Evolutionary conservation across 31 red algal genomes (phyloP).

Genomic region (Odonthalia washingtoniensis): DNA sequence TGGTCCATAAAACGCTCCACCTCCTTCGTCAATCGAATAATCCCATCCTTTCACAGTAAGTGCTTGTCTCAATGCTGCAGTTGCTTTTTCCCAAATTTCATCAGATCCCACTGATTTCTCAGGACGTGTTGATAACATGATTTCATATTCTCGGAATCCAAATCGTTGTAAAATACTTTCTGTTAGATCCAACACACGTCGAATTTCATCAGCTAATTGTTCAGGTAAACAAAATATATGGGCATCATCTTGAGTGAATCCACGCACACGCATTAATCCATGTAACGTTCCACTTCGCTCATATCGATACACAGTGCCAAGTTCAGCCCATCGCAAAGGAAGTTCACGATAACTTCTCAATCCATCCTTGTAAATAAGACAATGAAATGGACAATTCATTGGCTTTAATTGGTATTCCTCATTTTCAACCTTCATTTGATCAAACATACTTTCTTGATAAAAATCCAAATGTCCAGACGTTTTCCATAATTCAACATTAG

Average conservation of each 20-base stretch:
- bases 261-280: constrained; percentile 98
- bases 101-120: constrained; percentile 94
- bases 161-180: constrained; percentile 92
- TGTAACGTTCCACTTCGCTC: constrained; percentile 97
- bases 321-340: constrained; percentile 96
- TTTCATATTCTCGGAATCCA: constrained; percentile 95
- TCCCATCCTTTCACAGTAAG: constrained; percentile 83
- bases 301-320: constrained; percentile 99
- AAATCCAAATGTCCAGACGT: constrained; percentile 98
- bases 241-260: constrained; percentile 99
- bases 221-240: constrained; percentile 98
- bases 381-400: constrained; percentile 99
- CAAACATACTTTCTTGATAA: constrained; percentile 98
- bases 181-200: constrained; percentile 90
- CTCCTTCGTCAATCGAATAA: constrained; percentile 94
- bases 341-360: constrained; percentile 95
- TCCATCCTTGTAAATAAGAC: constrained; percentile 90
- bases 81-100: constrained; percentile 93
- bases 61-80: constrained; percentile 79
- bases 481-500: constrained; percentile 95
- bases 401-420: constrained; percentile 95
- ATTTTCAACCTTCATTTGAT: constrained; percentile 95
- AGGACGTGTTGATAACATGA: constrained; percentile 97
- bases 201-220: constrained; percentile 91
- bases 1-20: constrained; percentile 99